Evolutionary conservation across 2,329 filamentous ascomycete genomes (phyloP).

Genomic region (Beauveria varroae): DNA sequence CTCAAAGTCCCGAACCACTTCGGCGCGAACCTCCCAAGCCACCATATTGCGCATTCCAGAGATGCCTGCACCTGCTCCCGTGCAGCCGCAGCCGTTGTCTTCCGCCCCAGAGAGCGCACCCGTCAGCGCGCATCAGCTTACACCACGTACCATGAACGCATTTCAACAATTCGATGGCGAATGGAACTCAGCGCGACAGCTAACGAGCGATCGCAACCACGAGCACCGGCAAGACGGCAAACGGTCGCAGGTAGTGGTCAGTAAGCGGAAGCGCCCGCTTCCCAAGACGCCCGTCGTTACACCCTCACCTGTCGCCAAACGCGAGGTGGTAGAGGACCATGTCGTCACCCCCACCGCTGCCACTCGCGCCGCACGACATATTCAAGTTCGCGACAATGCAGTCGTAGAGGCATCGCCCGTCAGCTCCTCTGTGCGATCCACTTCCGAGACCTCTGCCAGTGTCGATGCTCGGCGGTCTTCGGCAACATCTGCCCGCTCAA

Average conservation of each 20-base stretch:
- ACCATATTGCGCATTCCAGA: constrained; percentile 34
- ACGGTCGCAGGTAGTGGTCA: constrained; percentile 44
- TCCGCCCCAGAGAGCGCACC: constrained; percentile 27
- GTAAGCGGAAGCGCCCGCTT: constrained; percentile 37
- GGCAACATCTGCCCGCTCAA: constrained; percentile 46
- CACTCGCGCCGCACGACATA: constrained; percentile 39
- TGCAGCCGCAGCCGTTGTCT: constrained; percentile 35
- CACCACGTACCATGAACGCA: constrained; percentile 37
- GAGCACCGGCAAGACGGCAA: constrained; percentile 50
- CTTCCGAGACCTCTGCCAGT: constrained; percentile 32
- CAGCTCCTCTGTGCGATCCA: constrained; percentile 24
- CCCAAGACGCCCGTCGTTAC: constrained; percentile 19
- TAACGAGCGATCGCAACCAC: neutral
- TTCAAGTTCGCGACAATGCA: constrained; percentile 37
- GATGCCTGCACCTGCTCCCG: constrained; percentile 24
- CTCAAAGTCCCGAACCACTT: constrained; percentile 31
- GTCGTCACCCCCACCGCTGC: constrained; percentile 42
- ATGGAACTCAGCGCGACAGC: constrained; percentile 32
- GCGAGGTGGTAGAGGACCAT: constrained; percentile 40
- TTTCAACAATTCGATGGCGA: constrained; percentile 52
- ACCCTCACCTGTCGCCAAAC: constrained; percentile 14
- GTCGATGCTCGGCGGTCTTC: constrained; percentile 44
- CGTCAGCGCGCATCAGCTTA: constrained; percentile 17
- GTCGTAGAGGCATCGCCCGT: constrained; percentile 29
- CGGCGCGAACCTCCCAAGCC: constrained; percentile 35